Conservation (phyloP, 2,329 filamentous ascomycete species). For the Thielaviopsis ethacetica region DNA sequence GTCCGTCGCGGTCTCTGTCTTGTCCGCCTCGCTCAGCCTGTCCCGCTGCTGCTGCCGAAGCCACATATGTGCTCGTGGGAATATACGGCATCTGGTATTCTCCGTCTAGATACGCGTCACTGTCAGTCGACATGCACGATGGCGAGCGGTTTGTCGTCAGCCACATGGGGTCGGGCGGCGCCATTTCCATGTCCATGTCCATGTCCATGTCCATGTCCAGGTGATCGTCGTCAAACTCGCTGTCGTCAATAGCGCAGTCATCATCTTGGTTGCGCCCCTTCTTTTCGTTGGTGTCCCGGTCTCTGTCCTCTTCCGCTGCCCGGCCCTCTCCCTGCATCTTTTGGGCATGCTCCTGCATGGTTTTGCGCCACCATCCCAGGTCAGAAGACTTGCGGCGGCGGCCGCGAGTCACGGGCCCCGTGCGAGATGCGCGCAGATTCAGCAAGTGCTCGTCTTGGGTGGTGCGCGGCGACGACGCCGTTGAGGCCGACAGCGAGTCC, state of each 20-base stretch:
- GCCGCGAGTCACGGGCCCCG: constrained; percentile 15
- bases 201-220: constrained; percentile 16
- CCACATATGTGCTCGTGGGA: constrained; percentile 13
- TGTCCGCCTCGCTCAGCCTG: background rate
- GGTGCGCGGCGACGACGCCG: background rate
- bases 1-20: too few species aligned
- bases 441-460: constrained; percentile 16
- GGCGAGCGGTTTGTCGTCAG: constrained; percentile 15
- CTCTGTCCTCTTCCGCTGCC: too few species aligned
- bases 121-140: constrained; percentile 2
- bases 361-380: constrained; percentile 58
- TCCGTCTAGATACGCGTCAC: constrained; percentile 13
- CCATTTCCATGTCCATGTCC: constrained; percentile 12
- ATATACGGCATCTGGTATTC: constrained; percentile 20
- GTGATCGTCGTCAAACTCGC: constrained; percentile 5
- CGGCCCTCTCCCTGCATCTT: constrained; percentile 27
- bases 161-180: constrained; percentile 22
- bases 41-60: background rate
- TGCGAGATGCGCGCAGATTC: constrained; percentile 15
- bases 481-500: constrained; percentile 24
- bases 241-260: constrained; percentile 13
- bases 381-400: constrained; percentile 43
- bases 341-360: constrained; percentile 66
- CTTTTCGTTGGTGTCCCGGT: background rate
- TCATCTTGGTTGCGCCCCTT: constrained; percentile 16